phyloP scores from a whole-genome alignment of 2,329 filamentous ascomycete genomes.

The Huntiella omanensis region DNA sequence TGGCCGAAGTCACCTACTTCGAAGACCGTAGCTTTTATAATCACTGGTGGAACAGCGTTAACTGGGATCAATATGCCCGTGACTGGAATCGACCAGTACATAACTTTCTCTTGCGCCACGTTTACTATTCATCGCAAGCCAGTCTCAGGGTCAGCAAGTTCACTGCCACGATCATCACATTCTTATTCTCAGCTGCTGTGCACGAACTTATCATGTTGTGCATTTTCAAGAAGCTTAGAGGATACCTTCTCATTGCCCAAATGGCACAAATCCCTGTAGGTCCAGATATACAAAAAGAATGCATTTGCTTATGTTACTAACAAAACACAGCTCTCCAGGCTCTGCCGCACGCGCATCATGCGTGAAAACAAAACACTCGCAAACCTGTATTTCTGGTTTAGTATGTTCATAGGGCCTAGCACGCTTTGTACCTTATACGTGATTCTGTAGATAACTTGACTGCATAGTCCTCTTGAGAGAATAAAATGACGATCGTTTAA shows the following conservation, averaged over 20 bases:
- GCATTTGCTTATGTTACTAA: neutral
- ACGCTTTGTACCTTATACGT: conserved; percentile 42
- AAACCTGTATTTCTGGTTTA: conserved; percentile 61
- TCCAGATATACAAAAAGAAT: conserved; percentile 5
- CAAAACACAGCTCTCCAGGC: conserved; percentile 31
- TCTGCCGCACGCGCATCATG: conserved; percentile 49
- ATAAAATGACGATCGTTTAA: neutral
- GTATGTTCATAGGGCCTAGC: conserved; percentile 60
- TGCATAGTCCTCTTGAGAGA: neutral
- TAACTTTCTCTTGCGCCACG: conserved; percentile 58
- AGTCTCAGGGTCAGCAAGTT: conserved; percentile 51
- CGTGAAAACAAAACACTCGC: conserved; percentile 43
- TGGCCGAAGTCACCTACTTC: conserved; percentile 60
- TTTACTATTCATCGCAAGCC: conserved; percentile 62
- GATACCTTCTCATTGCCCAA: conserved; percentile 55
- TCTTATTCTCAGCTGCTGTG: conserved; percentile 50
- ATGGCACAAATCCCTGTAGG: conserved; percentile 50
- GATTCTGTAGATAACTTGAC: conserved; percentile 24
- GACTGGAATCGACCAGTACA: conserved; percentile 68
- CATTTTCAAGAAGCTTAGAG: conserved; percentile 58
- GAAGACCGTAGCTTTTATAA: conserved; percentile 57
- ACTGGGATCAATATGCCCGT: conserved; percentile 60
- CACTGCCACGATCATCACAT: conserved; percentile 57
- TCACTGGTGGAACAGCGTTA: conserved; percentile 45
- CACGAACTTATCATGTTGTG: conserved; percentile 69